phyloP scores from a whole-genome alignment of 768 basidiomycete species.

The Tylopilus rubrobrunneus region DNA sequence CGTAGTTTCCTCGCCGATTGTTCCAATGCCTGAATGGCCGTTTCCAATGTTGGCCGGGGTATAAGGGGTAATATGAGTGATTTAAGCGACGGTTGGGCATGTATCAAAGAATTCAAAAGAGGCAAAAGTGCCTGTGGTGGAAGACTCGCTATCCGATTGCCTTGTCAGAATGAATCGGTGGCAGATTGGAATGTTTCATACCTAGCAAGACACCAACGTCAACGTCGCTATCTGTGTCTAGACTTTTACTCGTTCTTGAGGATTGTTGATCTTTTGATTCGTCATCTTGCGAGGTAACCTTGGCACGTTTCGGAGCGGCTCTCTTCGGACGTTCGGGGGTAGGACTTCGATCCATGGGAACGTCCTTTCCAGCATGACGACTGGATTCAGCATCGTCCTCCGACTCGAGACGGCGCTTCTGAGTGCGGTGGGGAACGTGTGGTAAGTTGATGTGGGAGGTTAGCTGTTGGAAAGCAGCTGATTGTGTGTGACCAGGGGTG shows the following conservation, averaged over 20 bases:
- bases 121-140: constrained; percentile 76
- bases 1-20: constrained; percentile 69
- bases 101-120: constrained; percentile 64
- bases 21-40: constrained; percentile 63
- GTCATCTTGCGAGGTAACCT: constrained; percentile 20
- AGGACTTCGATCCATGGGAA: constrained; percentile 82
- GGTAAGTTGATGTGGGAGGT: constrained; percentile 48
- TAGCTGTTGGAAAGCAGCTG: constrained; percentile 52
- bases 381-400: constrained; percentile 60
- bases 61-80: constrained; percentile 69
- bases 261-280: constrained; percentile 39
- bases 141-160: constrained; percentile 56
- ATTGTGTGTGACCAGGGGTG: constrained; percentile 37
- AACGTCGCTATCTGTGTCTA: constrained; percentile 41
- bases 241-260: constrained; percentile 47
- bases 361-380: constrained; percentile 42
- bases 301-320: constrained; percentile 62
- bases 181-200: constrained; percentile 33
- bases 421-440: constrained; percentile 37
- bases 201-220: constrained; percentile 80
- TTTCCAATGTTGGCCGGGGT: constrained; percentile 79
- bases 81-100: constrained; percentile 67
- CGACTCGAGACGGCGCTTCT: constrained; percentile 63
- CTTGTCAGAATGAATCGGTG: constrained; percentile 6
- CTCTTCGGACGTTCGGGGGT: constrained; percentile 78